phyloP scores from a whole-genome alignment of 257 asterid species.

The Solanum tacnaense region DNA sequence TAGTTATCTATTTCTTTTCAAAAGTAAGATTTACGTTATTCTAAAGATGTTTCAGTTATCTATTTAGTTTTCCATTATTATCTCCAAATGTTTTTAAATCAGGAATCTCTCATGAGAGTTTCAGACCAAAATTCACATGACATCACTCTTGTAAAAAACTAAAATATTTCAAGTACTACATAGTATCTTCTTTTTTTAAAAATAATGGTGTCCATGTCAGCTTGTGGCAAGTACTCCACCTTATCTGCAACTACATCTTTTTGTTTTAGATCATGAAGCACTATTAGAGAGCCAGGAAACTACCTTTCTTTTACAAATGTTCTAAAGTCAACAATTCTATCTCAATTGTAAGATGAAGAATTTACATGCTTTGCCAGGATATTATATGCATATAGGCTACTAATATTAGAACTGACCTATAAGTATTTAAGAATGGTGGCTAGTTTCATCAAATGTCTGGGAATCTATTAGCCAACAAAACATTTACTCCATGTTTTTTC shows the following conservation, averaged over 20 bases:
- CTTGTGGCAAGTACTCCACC: not conserved
- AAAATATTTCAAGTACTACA: not conserved
- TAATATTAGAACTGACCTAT: not conserved
- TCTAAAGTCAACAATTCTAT: not conserved
- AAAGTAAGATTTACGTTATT: not conserved
- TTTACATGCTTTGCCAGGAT: not conserved
- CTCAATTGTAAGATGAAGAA: not conserved
- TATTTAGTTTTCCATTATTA: not conserved
- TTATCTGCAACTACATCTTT: not conserved
- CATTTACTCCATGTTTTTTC: not conserved
- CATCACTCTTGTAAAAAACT: not conserved
- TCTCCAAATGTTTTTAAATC: not conserved
- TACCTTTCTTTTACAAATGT: not conserved
- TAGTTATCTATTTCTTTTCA: not conserved
- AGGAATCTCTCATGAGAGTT: not conserved
- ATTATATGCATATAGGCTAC: not conserved
- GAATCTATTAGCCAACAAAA: not conserved
- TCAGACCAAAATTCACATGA: not conserved
- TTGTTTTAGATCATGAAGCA: not conserved
- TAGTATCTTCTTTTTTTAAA: not conserved
- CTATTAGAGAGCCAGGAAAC: not conserved
- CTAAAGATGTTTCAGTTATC: not conserved
- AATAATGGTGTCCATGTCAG: not conserved
- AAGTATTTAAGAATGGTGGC: not conserved
- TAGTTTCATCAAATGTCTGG: not conserved